Evolutionary conservation across 352 stramenopile species (phyloP).

Genomic region (Phytophthora colocasiae): DNA sequence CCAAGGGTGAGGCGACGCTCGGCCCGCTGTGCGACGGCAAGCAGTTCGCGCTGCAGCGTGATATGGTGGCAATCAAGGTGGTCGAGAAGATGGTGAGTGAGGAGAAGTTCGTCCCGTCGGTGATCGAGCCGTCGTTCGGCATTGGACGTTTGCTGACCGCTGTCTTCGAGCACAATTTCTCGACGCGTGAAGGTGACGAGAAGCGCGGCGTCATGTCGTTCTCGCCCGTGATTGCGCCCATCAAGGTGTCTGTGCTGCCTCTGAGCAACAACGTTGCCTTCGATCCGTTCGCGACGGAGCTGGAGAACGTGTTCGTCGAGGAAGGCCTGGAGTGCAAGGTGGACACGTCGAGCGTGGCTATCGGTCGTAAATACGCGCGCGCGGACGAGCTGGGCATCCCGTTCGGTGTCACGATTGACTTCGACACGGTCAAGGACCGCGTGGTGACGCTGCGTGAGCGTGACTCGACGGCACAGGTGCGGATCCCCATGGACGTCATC

Average conservation of each 20-base stretch:
- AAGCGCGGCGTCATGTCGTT: constrained; percentile 99
- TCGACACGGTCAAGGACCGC: constrained; percentile 92
- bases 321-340: constrained; percentile 91
- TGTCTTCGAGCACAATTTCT: constrained; percentile 99
- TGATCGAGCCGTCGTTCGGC: constrained; percentile 99
- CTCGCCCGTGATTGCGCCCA: constrained; percentile 96
- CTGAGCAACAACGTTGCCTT: constrained; percentile 92
- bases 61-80: constrained; percentile 96
- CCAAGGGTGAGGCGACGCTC: constrained; percentile 91
- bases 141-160: constrained; percentile 98
- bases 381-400: constrained; percentile 98
- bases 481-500: constrained; percentile 90
- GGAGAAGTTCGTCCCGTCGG: constrained; percentile 98
- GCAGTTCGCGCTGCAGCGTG: constrained; percentile 93
- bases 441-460: constrained; percentile 98
- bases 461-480: constrained; percentile 97
- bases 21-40: constrained; percentile 86
- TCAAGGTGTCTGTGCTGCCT: constrained; percentile 98
- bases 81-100: constrained; percentile 96
- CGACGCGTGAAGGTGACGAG: constrained; percentile 95
- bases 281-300: constrained; percentile 77
- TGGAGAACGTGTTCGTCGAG: constrained; percentile 74
- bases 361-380: constrained; percentile 97
- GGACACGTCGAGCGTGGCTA: constrained; percentile 95
- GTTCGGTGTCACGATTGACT: constrained; percentile 99